Base-by-base conservation (phyloP, 192 early-diverging fungal species). In the Backusella morwellensis region DNA sequence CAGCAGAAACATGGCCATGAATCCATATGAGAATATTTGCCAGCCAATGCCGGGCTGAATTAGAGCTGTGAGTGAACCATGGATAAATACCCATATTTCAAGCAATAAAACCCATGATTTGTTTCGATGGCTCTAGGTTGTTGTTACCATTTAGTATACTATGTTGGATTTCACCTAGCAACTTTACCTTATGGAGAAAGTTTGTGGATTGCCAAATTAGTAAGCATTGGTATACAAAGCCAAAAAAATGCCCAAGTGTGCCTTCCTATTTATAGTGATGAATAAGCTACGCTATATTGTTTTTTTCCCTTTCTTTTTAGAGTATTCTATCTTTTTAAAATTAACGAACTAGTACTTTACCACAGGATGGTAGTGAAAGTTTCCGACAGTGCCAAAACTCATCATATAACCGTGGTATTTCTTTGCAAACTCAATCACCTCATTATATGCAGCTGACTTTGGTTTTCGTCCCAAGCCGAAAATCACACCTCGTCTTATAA, bases 361-460 rank as follows among this genome's bases (percentile, higher is more conserved):
- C 73, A 71, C 72, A 35, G 80, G 80, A 35, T 82, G 80, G 40
- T 82, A 82, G 50, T 82, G 80, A n/a, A 82, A 82, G 40, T 77
- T 77, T 41, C 73, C 74, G 11, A 80, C 79, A 8, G 73, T 80
- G 9, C 74, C 79, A 75, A 76, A 76, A 35, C 80, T 82, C 26
- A 82, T 74, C 40, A 78, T 41, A 59, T 82, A 82, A 0, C 80
- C 80, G 32, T 82, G 80, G 29, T 82, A 82, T 23, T 74, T 68
- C 66, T 66, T 78, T 38, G 41, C 32, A 72, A 82, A 82, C 7
- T 34, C 35, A 19, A 82, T 75, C 36, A 82, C 29, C n/a, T 78
- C 56, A 19, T 77, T 34, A 23, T 67, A 69, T 29, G 54, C 44
- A 35, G 47, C 54, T 12, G 73, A 71, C 21, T 34, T 38, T 67